phyloP scores from a whole-genome alignment of 202 grass and related monocot genomes.

The Elaeis oleifera region DNA sequence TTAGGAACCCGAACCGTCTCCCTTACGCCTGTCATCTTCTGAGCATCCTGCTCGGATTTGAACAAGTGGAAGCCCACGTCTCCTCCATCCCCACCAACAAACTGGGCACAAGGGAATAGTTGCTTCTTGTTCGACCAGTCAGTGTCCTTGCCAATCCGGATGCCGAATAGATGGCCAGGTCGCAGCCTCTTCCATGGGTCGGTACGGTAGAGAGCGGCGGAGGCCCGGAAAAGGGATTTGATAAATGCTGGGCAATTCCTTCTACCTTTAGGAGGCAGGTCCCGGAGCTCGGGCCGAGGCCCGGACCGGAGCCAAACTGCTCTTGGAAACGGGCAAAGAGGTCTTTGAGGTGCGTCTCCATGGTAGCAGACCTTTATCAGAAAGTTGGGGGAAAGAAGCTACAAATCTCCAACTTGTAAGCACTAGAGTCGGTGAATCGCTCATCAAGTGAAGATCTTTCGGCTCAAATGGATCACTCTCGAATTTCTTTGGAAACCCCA shows the following conservation, averaged over 20 bases:
- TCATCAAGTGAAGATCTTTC: too few species aligned
- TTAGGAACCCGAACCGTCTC: conserved; percentile 24
- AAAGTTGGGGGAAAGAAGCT: too few species aligned
- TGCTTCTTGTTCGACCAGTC: conserved; percentile 35
- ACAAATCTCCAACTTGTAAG: too few species aligned
- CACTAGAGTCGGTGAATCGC: too few species aligned
- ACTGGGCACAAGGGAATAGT: conserved; percentile 25
- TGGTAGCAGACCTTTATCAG: too few species aligned
- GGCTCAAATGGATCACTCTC: too few species aligned
- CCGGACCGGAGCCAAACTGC: conserved; percentile 25
- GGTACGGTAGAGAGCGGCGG: conserved; percentile 27
- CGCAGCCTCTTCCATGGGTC: conserved; percentile 31
- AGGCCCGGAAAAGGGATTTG: conserved; percentile 23
- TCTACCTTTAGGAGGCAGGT: conserved; percentile 30
- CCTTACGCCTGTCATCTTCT: conserved; percentile 14
- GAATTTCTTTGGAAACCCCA: too few species aligned
- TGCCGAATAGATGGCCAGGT: conserved; percentile 23
- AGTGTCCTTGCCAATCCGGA: conserved; percentile 26
- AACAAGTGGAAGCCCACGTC: conserved; percentile 38
- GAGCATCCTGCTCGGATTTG: conserved; percentile 33
- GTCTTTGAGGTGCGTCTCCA: too few species aligned
- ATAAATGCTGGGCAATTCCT: conserved; percentile 13
- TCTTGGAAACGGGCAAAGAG: conserved; percentile 20
- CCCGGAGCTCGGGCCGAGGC: conserved; percentile 27
- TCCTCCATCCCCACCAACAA: conserved; percentile 29